Base-by-base conservation (phyloP, 768 basidiomycete genomes). In the Rhodotorula kratochvilovae region DNA sequence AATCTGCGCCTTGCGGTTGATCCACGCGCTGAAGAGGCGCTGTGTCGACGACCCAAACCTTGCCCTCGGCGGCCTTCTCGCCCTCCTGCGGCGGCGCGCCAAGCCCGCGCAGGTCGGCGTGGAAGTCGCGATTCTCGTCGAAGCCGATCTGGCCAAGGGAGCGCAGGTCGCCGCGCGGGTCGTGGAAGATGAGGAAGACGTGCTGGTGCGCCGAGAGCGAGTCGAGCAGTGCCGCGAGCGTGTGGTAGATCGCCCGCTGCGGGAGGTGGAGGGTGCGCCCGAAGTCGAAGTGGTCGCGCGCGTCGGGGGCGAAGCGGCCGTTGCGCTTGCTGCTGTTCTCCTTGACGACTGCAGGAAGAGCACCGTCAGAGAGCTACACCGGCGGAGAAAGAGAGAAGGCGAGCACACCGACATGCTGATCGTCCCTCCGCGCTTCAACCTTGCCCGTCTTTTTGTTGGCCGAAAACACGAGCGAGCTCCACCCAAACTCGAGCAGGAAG, bases 131-230 rank as follows among this genome's bases (percentile, higher is more conserved):
- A 15, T 12, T 0, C 8, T 56, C 2, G 60, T 66, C 61, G 50
- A 74, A 67, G 3, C 69, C 73, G 48, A 74, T 66, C 17, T 39
- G 51, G 10, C 31, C 7, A 27, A 74, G 66, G 0, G 66, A 46
- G 11, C 39, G 12, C 17, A 74, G 42, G 58, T 74, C 73, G 21
- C 25, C 42, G 31, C 63, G 53, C n/a, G 73, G 62, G 55, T 70
- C 73, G 68, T 74, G 73, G 63, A 74, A 74, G 66, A 70, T 45
- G 62, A 74, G 61, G 60, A 61, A 74, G 31, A 70, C 39, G 23
- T 66, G 68, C 19, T 67, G 46, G 8, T 45, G 19, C 16, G 68
- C 11, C 35, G 68, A 70, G 33, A 70, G 62, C 25, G 68, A 60
- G 15, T 55, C 36, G 56, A 74, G 33, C 56, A 70, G 61, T 2